Evolutionary conservation across 2,329 filamentous ascomycete genomes (phyloP).

Genomic region (Scolecobasidium constrictum): DNA sequence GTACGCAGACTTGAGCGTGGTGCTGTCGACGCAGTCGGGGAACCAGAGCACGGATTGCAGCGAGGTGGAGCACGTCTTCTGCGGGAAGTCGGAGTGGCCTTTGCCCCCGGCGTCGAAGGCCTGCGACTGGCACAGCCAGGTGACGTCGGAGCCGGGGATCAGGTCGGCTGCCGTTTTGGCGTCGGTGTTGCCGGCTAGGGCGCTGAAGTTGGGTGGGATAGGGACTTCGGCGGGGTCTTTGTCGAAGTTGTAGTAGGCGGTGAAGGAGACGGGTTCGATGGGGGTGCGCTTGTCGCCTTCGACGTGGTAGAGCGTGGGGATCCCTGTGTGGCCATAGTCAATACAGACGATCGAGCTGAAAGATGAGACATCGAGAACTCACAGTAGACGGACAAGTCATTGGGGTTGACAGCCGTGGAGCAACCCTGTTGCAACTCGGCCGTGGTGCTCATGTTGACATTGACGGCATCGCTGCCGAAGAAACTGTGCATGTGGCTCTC

Average conservation of each 20-base stretch:
- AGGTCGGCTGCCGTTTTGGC: neutral
- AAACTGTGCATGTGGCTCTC: neutral
- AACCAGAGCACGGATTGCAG: too few species aligned
- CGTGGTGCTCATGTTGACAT: neutral
- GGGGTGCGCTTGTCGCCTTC: neutral
- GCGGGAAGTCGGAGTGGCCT: too few species aligned
- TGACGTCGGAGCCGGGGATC: neutral
- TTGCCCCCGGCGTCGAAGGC: too few species aligned
- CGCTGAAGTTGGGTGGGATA: neutral
- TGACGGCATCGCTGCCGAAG: neutral
- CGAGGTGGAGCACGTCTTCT: too few species aligned
- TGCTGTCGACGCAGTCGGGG: too few species aligned
- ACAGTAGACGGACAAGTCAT: neutral
- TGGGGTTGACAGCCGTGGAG: neutral
- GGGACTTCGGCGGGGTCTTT: neutral
- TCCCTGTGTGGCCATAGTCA: neutral
- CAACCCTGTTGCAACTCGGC: neutral
- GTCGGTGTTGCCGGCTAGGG: neutral
- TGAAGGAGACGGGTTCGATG: neutral
- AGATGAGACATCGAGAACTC: neutral
- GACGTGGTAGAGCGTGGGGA: slow-evolving; percentile 1
- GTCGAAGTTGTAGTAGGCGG: slow-evolving; percentile 2
- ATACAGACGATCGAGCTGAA: neutral
- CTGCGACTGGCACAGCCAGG: neutral
- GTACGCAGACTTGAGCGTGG: too few species aligned